Evolutionary conservation across 2,329 filamentous ascomycete species (phyloP).

Genomic region (Alternaria atra): DNA sequence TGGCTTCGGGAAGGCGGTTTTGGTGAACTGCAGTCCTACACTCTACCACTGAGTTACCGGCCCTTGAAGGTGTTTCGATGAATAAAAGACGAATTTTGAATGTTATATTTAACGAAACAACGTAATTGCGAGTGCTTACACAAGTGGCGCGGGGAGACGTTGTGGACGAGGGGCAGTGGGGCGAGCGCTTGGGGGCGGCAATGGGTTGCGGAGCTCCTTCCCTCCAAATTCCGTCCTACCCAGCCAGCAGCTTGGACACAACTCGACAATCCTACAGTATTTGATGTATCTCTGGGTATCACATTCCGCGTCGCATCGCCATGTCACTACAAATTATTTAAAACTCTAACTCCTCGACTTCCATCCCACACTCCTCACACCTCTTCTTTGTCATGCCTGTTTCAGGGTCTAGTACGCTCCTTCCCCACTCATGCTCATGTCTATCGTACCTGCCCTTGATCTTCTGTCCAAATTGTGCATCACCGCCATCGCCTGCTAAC

Average conservation of each 20-base stretch:
- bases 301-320: not conserved
- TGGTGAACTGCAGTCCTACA: constrained; percentile 8
- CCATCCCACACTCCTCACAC: constrained; percentile 72
- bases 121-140: too few relatives aligned
- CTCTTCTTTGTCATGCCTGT: constrained; percentile 82
- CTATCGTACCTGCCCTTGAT: constrained; percentile 69
- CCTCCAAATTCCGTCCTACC: too few relatives aligned
- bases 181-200: not conserved
- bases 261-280: not conserved
- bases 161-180: not conserved
- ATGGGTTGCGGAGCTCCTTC: not conserved
- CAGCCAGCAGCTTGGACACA: too few relatives aligned
- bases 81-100: rapidly evolving
- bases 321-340: constrained; percentile 33
- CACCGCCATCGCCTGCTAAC: constrained; percentile 54
- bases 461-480: constrained; percentile 75
- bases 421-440: constrained; percentile 89
- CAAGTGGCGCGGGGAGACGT: too few relatives aligned
- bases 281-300: not conserved
- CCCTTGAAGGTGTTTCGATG: constrained; percentile 5
- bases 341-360: constrained; percentile 72
- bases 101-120: too few relatives aligned
- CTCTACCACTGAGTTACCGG: constrained; percentile 14
- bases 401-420: constrained; percentile 65
- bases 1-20: constrained; percentile 6